Evolutionary conservation across 164 flowering plant species (phyloP).

Genomic region (Umbellularia californica): DNA sequence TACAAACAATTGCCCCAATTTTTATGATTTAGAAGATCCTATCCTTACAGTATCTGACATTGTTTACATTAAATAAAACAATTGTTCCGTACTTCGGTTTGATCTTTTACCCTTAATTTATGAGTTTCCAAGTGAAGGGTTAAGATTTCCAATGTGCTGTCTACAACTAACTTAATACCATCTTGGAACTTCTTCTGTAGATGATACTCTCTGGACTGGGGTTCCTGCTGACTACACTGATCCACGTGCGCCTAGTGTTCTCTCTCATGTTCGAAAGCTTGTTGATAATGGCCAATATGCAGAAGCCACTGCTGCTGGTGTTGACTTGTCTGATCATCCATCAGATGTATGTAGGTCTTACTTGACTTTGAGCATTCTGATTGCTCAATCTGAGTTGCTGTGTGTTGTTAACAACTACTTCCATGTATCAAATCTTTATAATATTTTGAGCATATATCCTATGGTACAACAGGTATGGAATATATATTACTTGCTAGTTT

Average conservation of each 20-base stretch:
- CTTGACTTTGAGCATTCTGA: neutral
- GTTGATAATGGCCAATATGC: constrained; percentile 58
- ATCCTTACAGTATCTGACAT: neutral
- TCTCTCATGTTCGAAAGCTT: constrained; percentile 69
- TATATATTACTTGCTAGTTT: too few species aligned
- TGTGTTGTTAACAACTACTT: neutral
- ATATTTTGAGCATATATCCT: neutral
- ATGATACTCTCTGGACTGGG: constrained; percentile 95
- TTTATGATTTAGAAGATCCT: neutral
- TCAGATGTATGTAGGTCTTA: constrained; percentile 50
- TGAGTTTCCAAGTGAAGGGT: neutral
- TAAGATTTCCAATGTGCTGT: neutral
- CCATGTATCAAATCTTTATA: too few species aligned
- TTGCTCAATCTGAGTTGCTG: neutral
- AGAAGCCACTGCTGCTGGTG: constrained; percentile 66
- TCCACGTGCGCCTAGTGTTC: constrained; percentile 57
- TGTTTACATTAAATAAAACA: neutral
- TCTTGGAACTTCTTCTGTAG: constrained; percentile 21
- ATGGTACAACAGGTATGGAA: neutral
- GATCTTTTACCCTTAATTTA: neutral
- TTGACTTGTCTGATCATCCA: constrained; percentile 51
- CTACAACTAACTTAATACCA: neutral
- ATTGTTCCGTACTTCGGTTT: neutral
- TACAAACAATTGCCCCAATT: too few species aligned
- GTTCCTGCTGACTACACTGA: constrained; percentile 68